These are phyloP conservation scores for Boechera stricta DNA, from an alignment of 345 rosid genomes.

Conservation along the genomic window DNA sequence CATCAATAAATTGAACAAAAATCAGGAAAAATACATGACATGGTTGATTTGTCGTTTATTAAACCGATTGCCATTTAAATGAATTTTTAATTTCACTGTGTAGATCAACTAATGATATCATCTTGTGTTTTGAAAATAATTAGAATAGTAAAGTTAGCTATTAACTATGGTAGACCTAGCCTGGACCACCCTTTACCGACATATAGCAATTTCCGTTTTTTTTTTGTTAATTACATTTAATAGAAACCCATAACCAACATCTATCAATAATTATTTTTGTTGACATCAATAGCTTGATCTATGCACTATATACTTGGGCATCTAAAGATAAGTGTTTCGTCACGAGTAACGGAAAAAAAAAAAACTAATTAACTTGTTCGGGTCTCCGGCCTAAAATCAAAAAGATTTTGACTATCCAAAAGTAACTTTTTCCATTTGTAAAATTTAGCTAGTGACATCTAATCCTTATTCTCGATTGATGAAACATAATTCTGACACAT, in stretches of 20 bases:
- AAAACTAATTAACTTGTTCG: too few species aligned
- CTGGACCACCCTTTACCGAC: not conserved
- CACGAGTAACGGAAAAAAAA: too few species aligned
- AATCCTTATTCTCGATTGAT: constrained; percentile 5
- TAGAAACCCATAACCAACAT: not conserved
- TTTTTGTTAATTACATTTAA: not conserved
- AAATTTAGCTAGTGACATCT: not conserved
- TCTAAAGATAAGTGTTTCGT: not conserved
- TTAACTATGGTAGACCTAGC: not conserved
- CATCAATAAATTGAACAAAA: constrained; percentile 3
- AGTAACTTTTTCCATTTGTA: not conserved
- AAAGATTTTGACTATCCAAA: not conserved
- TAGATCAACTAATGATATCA: not conserved
- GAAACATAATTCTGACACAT: not conserved
- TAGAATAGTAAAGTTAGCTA: not conserved
- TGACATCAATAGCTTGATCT: too few species aligned
- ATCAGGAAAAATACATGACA: constrained; percentile 4
- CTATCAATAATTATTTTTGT: too few species aligned
- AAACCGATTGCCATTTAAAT: not conserved
- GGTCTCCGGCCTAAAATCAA: not conserved
- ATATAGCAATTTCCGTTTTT: not conserved
- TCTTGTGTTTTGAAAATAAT: not conserved
- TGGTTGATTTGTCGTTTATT: constrained; percentile 1
- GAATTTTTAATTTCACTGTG: too few species aligned
- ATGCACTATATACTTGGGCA: not conserved